A percentile compares a stretch with the other conserved stretches of the same genome.
Conservation (phyloP, 2,329 filamentous ascomycete genomes). For the Tolypocladium cylindrosporum region DNA sequence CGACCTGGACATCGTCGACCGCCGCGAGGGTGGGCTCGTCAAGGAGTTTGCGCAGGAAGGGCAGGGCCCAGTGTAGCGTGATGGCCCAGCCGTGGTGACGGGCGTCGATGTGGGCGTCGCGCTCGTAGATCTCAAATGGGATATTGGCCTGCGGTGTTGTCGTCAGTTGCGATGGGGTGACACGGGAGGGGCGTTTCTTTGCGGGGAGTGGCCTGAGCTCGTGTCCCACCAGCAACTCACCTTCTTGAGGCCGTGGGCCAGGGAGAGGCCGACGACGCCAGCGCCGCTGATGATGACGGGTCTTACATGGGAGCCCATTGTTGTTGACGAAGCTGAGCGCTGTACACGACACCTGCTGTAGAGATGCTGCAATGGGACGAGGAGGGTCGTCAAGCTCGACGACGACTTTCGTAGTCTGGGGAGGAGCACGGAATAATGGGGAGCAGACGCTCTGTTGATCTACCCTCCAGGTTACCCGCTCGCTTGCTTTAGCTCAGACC, state of each 20-base stretch:
- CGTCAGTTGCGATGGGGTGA: not conserved
- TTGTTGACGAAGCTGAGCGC: not conserved
- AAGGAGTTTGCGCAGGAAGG: constrained; percentile 14
- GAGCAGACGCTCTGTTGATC: not conserved
- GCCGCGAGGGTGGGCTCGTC: constrained; percentile 10
- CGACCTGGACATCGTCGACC: constrained; percentile 18
- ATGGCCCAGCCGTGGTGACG: constrained; percentile 45
- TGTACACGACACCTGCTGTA: not conserved
- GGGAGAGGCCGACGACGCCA: constrained; percentile 24
- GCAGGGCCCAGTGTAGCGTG: constrained; percentile 48
- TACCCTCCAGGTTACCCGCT: not conserved
- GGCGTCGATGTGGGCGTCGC: constrained; percentile 15
- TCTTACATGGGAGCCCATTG: constrained; percentile 5
- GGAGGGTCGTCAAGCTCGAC: not conserved
- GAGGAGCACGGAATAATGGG: not conserved
- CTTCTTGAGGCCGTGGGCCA: constrained; percentile 26
- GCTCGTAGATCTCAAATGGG: constrained; percentile 21
- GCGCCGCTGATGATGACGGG: constrained; percentile 26
- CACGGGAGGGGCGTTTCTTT: no score
- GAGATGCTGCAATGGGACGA: not conserved
- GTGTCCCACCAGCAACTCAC: constrained; percentile 6
- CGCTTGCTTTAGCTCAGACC: not conserved
- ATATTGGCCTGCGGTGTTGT: constrained; percentile 13
- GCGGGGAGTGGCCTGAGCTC: not conserved
- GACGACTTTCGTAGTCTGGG: not conserved